A percentile compares a stretch with the other conserved stretches of the same genome.
These are phyloP conservation scores for Botryosphaeria dothidea DNA, from an alignment of 2,329 filamentous ascomycete species.

Conservation along the genomic window DNA sequence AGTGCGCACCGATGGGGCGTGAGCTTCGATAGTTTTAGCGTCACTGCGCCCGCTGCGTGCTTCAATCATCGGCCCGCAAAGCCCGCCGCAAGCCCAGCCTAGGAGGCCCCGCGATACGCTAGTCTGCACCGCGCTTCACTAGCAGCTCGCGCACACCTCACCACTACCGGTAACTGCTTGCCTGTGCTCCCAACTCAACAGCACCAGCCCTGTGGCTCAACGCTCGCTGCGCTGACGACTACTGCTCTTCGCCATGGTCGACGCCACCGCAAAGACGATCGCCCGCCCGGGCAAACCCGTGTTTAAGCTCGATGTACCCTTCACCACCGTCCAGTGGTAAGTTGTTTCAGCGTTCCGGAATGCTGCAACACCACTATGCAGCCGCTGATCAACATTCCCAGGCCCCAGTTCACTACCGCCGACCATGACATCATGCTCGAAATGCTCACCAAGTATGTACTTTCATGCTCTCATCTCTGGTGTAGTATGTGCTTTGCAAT, in stretches of 20 bases:
- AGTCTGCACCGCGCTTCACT: no score
- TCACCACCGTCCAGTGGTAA: constrained; percentile 62
- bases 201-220: neutral
- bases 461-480: neutral
- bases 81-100: no score
- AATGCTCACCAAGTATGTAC: constrained; percentile 45
- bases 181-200: neutral
- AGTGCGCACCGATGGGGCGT: constrained; percentile 13
- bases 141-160: neutral
- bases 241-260: constrained; percentile 6
- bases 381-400: constrained; percentile 33
- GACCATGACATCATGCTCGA: constrained; percentile 67
- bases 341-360: constrained; percentile 22
- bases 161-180: neutral
- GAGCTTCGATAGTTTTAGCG: neutral
- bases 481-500: neutral
- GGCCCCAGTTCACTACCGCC: constrained; percentile 60
- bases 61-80: neutral
- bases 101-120: neutral
- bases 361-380: constrained; percentile 8
- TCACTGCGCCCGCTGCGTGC: neutral
- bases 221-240: neutral
- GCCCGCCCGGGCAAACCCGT: constrained; percentile 37
- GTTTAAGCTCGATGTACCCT: constrained; percentile 67
- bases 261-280: neutral